phyloP scores from a whole-genome alignment of 331 rosid species.

The Malus hybrid region DNA sequence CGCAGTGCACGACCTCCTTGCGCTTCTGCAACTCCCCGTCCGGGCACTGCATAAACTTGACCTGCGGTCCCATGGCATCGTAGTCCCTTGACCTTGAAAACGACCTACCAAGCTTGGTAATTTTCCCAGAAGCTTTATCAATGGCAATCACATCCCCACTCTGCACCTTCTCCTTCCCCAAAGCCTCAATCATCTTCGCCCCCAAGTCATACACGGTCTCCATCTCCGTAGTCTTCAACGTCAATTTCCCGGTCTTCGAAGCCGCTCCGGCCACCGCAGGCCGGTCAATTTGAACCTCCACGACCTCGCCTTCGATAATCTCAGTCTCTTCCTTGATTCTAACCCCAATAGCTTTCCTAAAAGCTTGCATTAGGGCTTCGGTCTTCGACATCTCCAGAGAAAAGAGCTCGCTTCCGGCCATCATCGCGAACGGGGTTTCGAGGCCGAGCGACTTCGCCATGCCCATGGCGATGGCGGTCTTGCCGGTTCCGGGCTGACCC shows the following conservation, averaged over 20 bases:
- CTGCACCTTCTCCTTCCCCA: constrained; percentile 86
- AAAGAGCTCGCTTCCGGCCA: constrained; percentile 82
- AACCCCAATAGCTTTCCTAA: constrained; percentile 78
- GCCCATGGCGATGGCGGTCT: constrained; percentile 98
- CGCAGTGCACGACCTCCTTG: constrained; percentile 98
- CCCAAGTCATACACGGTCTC: constrained; percentile 93
- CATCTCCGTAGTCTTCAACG: constrained; percentile 92
- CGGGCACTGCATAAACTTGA: constrained; percentile 90
- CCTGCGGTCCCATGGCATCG: constrained; percentile 89
- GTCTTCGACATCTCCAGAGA: constrained; percentile 85
- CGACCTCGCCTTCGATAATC: constrained; percentile 90
- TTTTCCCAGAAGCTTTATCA: constrained; percentile 91
- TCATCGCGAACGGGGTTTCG: constrained; percentile 83
- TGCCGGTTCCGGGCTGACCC: constrained; percentile 93
- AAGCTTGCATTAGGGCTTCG: constrained; percentile 74
- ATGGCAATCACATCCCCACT: constrained; percentile 93
- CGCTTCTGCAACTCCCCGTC: constrained; percentile 98
- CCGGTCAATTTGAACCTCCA: constrained; percentile 85
- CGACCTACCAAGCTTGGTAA: constrained; percentile 88
- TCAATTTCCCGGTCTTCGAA: constrained; percentile 77
- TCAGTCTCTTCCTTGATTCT: constrained; percentile 93
- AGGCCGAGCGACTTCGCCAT: constrained; percentile 93
- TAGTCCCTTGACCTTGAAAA: constrained; percentile 88
- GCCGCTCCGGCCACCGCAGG: constrained; percentile 82
- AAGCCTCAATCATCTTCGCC: constrained; percentile 86